These are phyloP conservation scores for Rhododendron kiyosumense DNA, from an alignment of 148 eudicot species.

Conservation along the genomic window DNA sequence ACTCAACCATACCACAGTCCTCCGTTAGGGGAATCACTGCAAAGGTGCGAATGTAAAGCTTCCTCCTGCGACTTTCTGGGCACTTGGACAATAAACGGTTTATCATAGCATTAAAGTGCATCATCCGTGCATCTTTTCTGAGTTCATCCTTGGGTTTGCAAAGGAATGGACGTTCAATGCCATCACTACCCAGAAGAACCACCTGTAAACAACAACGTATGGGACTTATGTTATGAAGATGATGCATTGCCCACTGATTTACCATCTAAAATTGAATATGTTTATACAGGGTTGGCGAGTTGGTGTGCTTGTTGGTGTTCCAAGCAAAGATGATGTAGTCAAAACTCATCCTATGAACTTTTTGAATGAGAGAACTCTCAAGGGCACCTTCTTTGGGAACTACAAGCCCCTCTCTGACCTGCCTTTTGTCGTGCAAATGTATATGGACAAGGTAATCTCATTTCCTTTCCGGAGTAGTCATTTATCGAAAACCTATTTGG, in stretches of 20 bases:
- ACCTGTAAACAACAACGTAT: conserved; percentile 36
- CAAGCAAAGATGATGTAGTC: conserved; percentile 43
- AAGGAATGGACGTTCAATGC: conserved; percentile 82
- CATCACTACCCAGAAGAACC: conserved; percentile 93
- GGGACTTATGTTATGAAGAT: background rate
- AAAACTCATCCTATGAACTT: conserved; percentile 41
- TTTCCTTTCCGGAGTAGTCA: background rate
- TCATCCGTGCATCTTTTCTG: conserved; percentile 99
- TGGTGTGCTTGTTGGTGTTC: conserved; percentile 42
- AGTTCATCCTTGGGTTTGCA: conserved; percentile 99
- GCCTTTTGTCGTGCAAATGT: conserved; percentile 37
- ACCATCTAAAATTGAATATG: background rate
- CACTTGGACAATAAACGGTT: conserved; percentile 80
- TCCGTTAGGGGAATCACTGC: conserved; percentile 91
- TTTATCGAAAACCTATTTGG: background rate
- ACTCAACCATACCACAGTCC: conserved; percentile 99
- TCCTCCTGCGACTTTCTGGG: conserved; percentile 96
- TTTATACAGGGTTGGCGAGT: conserved; percentile 46
- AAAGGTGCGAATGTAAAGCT: conserved; percentile 92
- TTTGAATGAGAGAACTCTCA: conserved; percentile 45
- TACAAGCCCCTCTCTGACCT: conserved; percentile 42
- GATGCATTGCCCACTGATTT: conserved; percentile 5
- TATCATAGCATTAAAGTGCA: conserved; percentile 97
- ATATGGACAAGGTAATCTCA: conserved; percentile 35
- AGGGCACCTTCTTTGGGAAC: conserved; percentile 49